Evolutionary conservation across 2,329 filamentous ascomycete genomes (phyloP).

Genomic region (Fusarium graminum): DNA sequence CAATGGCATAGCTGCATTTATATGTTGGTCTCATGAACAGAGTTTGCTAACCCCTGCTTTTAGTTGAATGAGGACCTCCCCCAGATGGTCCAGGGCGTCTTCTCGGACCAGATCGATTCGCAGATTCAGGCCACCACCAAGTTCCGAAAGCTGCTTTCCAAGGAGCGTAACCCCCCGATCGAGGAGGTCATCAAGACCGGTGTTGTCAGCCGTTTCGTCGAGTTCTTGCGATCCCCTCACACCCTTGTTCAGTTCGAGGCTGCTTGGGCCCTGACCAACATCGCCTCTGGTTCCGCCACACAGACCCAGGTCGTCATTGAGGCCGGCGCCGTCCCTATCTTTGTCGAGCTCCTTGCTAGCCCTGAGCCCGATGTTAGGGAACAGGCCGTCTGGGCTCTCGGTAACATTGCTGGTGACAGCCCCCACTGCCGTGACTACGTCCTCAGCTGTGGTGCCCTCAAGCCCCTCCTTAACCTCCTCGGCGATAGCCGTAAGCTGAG

Average conservation of each 20-base stretch:
- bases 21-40: slow-evolving; percentile 11
- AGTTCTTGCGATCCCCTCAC: slow-evolving; percentile 97
- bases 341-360: slow-evolving; percentile 94
- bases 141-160: slow-evolving; percentile 97
- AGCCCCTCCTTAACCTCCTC: slow-evolving; percentile 88
- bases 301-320: slow-evolving; percentile 99
- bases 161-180: slow-evolving; percentile 98
- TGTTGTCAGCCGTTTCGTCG: slow-evolving; percentile 96
- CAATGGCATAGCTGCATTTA: slow-evolving; percentile 15
- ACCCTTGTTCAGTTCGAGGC: slow-evolving; percentile 99
- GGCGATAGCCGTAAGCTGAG: slow-evolving; percentile 98
- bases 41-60: slow-evolving; percentile 41
- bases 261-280: slow-evolving; percentile 99
- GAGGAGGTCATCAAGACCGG: slow-evolving; percentile 99
- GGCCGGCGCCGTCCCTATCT: slow-evolving; percentile 97
- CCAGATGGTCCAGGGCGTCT: slow-evolving; percentile 97
- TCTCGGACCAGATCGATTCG: slow-evolving; percentile 97
- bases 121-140: slow-evolving; percentile 98
- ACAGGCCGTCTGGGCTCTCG: slow-evolving; percentile 97
- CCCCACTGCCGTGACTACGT: slow-evolving; percentile 98
- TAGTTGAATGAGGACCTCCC: slow-evolving; percentile 98
- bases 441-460: slow-evolving; percentile 88
- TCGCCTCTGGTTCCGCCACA: slow-evolving; percentile 94
- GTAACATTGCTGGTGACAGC: slow-evolving; percentile 99
- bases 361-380: slow-evolving; percentile 98